These are phyloP conservation scores for Larix sibirica DNA, from an alignment of 83 land plant genomes.

Conservation along the genomic window DNA sequence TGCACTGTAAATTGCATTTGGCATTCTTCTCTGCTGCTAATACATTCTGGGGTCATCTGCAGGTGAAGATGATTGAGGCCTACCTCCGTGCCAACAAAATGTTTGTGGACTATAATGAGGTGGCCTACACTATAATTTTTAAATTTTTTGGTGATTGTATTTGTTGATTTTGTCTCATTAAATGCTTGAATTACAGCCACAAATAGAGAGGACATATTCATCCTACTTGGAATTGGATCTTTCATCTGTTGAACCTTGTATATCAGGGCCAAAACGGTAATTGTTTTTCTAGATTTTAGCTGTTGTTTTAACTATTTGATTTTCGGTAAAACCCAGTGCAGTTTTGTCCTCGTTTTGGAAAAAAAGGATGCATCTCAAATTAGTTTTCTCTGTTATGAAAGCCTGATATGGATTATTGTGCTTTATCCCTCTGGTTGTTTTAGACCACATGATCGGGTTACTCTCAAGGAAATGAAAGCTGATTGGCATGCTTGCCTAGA, in stretches of 20 bases:
- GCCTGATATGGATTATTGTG: background rate
- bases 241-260: conserved; percentile 79
- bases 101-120: conserved; percentile 95
- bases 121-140: conserved; percentile 13
- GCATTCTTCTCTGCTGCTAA: background rate
- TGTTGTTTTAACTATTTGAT: background rate
- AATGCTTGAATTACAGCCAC: conserved; percentile 61
- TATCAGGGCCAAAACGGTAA: conserved; percentile 97
- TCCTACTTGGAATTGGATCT: conserved; percentile 83
- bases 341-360: background rate
- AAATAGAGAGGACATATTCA: conserved; percentile 77
- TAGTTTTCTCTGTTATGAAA: background rate
- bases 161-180: background rate
- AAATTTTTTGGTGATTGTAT: background rate
- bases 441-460: conserved; percentile 97
- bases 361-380: background rate
- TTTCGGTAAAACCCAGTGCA: background rate
- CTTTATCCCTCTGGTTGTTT: background rate
- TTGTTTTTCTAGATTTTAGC: background rate
- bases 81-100: conserved; percentile 89
- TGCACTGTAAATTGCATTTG: no score
- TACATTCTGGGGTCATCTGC: background rate
- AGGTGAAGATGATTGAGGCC: conserved; percentile 93
- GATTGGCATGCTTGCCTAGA: conserved; percentile 93
- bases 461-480: conserved; percentile 85